These are phyloP conservation scores for Pyrrhoderma noxium DNA, from an alignment of 1,284 basidiomycete species.

Conservation along the genomic window DNA sequence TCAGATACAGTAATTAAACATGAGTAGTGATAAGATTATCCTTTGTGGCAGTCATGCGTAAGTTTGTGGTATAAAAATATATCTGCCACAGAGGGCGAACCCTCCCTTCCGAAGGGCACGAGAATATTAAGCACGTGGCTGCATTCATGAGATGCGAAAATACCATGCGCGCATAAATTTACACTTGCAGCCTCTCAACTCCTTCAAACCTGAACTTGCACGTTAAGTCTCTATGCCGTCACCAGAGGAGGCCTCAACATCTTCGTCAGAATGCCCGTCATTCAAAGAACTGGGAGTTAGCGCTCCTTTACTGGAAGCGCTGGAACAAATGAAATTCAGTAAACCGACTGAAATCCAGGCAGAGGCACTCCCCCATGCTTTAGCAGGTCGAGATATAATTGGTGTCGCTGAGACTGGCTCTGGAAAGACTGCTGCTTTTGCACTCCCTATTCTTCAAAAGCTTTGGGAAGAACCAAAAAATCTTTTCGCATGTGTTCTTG, in stretches of 20 bases:
- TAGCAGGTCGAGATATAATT: conserved; percentile 92
- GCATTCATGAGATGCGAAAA: too few relatives aligned
- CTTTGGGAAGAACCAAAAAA: conserved; percentile 95
- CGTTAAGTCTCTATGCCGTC: conserved; percentile 37
- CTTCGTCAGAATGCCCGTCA: conserved; percentile 34
- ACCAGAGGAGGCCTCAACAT: conserved; percentile 54
- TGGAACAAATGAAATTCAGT: conserved; percentile 79
- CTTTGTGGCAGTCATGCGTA: too few relatives aligned
- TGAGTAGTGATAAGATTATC: too few relatives aligned
- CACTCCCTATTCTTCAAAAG: conserved; percentile 92
- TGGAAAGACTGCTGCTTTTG: conserved; percentile 98
- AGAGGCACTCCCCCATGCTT: conserved; percentile 83
- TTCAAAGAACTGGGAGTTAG: conserved; percentile 83
- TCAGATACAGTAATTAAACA: too few relatives aligned
- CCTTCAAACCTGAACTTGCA: background rate
- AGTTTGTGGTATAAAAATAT: too few relatives aligned
- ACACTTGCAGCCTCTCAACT: too few relatives aligned
- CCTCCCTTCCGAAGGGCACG: too few relatives aligned
- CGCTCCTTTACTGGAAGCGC: conserved; percentile 81
- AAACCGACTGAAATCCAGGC: conserved; percentile 90
- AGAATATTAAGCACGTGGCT: too few relatives aligned
- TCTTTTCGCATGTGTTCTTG: conserved; percentile 89
- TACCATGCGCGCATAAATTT: too few relatives aligned
- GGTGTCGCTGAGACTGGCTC: conserved; percentile 97
- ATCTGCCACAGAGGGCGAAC: too few relatives aligned